phyloP scores from a whole-genome alignment of 768 basidiomycete genomes.

The Amanita molliuscula region DNA sequence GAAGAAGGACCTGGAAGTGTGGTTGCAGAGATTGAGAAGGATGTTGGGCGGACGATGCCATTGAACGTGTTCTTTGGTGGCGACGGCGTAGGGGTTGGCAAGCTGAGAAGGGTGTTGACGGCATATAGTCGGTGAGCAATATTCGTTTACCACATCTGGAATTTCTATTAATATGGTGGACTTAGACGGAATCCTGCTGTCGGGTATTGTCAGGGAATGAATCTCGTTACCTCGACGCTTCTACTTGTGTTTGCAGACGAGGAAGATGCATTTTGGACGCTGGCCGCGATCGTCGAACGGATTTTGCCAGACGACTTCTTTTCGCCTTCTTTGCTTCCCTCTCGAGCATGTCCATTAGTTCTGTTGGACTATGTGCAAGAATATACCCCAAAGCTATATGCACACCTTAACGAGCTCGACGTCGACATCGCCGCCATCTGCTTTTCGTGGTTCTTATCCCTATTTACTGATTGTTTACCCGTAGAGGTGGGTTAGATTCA shows the following conservation, averaged over 20 bases:
- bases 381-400: slow-evolving; percentile 59
- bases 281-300: slow-evolving; percentile 79
- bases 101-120: slow-evolving; percentile 78
- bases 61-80: slow-evolving; percentile 96
- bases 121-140: slow-evolving; percentile 86
- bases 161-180: background rate
- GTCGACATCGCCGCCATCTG: slow-evolving; percentile 92
- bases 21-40: slow-evolving; percentile 87
- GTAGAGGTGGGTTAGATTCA: slow-evolving; percentile 57
- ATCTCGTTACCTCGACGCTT: slow-evolving; percentile 89
- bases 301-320: slow-evolving; percentile 91
- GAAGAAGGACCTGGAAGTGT: slow-evolving; percentile 36
- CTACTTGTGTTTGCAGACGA: slow-evolving; percentile 90
- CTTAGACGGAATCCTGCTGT: slow-evolving; percentile 81
- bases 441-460: slow-evolving; percentile 96
- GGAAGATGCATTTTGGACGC: slow-evolving; percentile 96
- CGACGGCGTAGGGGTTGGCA: slow-evolving; percentile 89
- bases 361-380: slow-evolving; percentile 83
- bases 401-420: slow-evolving; percentile 68
- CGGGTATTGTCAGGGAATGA: slow-evolving; percentile 95
- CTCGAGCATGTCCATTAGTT: slow-evolving; percentile 88
- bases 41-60: slow-evolving; percentile 87
- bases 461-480: slow-evolving; percentile 94
- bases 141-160: background rate
- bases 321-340: slow-evolving; percentile 84